These are phyloP conservation scores for Pestalotiopsis sp. DNA, from an alignment of 2,329 filamentous ascomycete species.

Conservation along the genomic window DNA sequence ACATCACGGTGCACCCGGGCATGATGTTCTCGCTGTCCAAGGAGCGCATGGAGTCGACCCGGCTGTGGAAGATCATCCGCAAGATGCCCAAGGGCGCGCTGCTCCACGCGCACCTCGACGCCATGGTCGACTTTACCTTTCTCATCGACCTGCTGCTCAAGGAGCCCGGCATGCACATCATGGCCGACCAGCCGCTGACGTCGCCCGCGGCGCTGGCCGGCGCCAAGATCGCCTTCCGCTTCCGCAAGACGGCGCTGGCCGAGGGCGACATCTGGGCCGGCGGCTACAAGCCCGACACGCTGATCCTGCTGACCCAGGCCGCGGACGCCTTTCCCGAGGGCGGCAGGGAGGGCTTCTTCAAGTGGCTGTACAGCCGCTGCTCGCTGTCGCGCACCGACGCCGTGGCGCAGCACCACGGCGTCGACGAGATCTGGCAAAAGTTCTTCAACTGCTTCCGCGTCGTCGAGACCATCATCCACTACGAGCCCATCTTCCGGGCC, in stretches of 20 bases:
- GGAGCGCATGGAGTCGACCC: conserved; percentile 81
- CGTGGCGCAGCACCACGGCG: conserved; percentile 78
- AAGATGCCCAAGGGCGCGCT: conserved; percentile 88
- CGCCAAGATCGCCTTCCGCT: conserved; percentile 64
- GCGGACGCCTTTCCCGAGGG: conserved; percentile 76
- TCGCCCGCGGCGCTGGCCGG: conserved; percentile 54
- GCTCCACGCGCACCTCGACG: conserved; percentile 86
- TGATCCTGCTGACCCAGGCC: conserved; percentile 61
- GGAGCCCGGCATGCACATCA: conserved; percentile 75
- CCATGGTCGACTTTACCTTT: conserved; percentile 87
- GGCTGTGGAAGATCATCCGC: conserved; percentile 82
- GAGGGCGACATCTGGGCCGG: conserved; percentile 65
- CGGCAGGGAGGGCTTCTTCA: conserved; percentile 71
- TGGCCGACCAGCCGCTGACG: conserved; percentile 58
- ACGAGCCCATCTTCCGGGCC: conserved; percentile 84
- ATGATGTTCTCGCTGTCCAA: conserved; percentile 94
- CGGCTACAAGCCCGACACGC: conserved; percentile 61
- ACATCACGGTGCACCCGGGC: conserved; percentile 75
- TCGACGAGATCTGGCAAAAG: conserved; percentile 83
- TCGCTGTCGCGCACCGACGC: conserved; percentile 74
- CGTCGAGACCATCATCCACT: conserved; percentile 76
- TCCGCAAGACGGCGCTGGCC: conserved; percentile 47
- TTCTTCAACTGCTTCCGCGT: conserved; percentile 77
- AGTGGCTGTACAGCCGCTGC: conserved; percentile 75
- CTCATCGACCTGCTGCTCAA: conserved; percentile 72